Evolutionary conservation across 106 monocot species (phyloP), one percentile per base, ranked within the genome.

Genomic region (Allium sativum): DNA sequence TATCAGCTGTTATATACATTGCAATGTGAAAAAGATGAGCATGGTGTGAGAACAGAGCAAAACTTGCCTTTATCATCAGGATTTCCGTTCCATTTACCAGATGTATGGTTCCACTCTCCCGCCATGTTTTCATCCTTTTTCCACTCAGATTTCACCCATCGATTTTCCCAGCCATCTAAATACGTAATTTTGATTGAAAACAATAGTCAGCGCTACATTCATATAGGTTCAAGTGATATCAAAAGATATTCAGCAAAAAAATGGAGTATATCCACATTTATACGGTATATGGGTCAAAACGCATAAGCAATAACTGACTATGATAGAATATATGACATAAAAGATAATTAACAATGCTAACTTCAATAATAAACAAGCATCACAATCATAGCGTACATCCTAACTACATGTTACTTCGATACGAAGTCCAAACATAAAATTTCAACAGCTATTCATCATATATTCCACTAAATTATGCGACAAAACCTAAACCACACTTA

Each of bases 61-160:
- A 47, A 40, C 64, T 12, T 69, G 82, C 90, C 90, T 83, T 91
- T 91, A 48, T 91, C 91, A 15, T 76, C 71, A 15, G 73, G 48
- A 48, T 92, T 68, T 1, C 83, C 91, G 12, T 61, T 80, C 91
- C 91, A 92, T 59, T 86, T 83, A 16, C 91, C 91, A 47, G 86
- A 70, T 9, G 91, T 92, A 44, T 92, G 86, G 53, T 83, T 74
- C 91, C 91, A 92, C 7, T 92, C 91, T 9, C 91, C 91, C 0
- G 91, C 80, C 65, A 52, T 73, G 56, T 74, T 80, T 57, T 92
- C 91, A 78, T 86, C 86, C 54, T 76, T 86, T 73, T 92, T 92
- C 91, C 91, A 92, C 50, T 92, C 86, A 58, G 91, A 92, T 57
- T 86, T 79, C 62, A 92, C 91, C 91, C 91, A 92, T 7, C 78